phyloP scores from a whole-genome alignment of 2,329 filamentous ascomycete genomes.

The Verticillium dahliae region DNA sequence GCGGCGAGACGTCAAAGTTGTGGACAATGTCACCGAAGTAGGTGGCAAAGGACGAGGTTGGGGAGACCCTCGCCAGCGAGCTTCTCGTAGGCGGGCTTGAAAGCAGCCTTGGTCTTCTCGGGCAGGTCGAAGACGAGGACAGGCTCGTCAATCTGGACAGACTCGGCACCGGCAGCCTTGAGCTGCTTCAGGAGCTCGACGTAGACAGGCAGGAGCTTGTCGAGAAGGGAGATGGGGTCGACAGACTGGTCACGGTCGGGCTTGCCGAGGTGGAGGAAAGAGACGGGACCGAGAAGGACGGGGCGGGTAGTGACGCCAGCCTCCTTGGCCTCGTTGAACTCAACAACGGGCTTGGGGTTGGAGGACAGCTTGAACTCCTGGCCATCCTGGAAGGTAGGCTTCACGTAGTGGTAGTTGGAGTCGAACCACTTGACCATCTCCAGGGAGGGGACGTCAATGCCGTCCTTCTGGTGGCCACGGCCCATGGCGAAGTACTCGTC shows the following conservation, averaged over 20 bases:
- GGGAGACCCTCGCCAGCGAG: conserved; percentile 74
- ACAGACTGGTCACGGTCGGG: conserved; percentile 92
- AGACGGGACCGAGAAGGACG: conserved; percentile 91
- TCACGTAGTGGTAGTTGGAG: conserved; percentile 99
- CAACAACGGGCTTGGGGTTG: conserved; percentile 86
- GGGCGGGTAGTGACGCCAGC: conserved; percentile 89
- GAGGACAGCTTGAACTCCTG: conserved; percentile 87
- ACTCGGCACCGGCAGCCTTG: conserved; percentile 92
- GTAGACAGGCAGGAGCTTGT: conserved; percentile 92
- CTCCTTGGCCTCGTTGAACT: conserved; percentile 98
- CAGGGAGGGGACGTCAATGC: conserved; percentile 84
- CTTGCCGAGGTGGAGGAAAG: conserved; percentile 96
- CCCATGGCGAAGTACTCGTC: conserved; percentile 99
- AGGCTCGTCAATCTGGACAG: conserved; percentile 97
- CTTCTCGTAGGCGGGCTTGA: conserved; percentile 97
- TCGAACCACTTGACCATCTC: conserved; percentile 99
- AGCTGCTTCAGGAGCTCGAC: conserved; percentile 87
- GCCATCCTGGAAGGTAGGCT: conserved; percentile 94
- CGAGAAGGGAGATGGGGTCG: conserved; percentile 86
- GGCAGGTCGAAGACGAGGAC: conserved; percentile 92
- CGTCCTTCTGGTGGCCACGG: conserved; percentile 92
- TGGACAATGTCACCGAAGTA: conserved; percentile 99
- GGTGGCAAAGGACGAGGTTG: conserved; percentile 80
- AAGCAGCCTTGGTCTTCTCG: conserved; percentile 85
- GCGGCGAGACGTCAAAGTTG: conserved; percentile 88